Evolutionary conservation across 2,329 filamentous ascomycete species (phyloP).

Genomic region (Aspergillus phoenicis): DNA sequence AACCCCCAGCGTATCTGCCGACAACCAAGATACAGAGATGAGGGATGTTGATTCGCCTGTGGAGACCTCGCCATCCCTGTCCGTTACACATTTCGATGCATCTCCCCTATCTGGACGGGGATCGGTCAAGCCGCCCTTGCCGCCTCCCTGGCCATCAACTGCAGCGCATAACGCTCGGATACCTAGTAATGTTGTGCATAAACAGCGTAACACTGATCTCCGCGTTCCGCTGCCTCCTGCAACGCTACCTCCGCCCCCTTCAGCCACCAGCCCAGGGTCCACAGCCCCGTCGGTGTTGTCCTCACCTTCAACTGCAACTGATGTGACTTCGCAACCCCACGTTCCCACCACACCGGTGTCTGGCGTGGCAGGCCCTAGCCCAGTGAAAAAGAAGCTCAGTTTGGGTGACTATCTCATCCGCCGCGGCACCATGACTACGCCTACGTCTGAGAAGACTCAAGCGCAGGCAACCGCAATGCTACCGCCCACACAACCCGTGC

Average conservation of each 20-base stretch:
- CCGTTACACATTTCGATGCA: constrained; percentile 14
- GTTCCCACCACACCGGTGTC: constrained; percentile 27
- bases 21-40: constrained; percentile 50
- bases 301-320: constrained; percentile 31
- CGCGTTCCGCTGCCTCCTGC: constrained; percentile 33
- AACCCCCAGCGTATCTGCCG: constrained; percentile 12
- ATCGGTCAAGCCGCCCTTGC: constrained; percentile 23
- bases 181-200: constrained; percentile 23
- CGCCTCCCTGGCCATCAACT: constrained; percentile 42
- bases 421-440: constrained; percentile 43
- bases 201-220: constrained; percentile 25
- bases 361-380: constrained; percentile 47
- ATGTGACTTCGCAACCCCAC: constrained; percentile 27
- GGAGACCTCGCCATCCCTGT: constrained; percentile 22
- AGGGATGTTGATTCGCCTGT: constrained; percentile 42
- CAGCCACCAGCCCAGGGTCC: constrained; percentile 32
- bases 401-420: constrained; percentile 53
- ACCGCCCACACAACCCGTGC: constrained; percentile 29
- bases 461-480: constrained; percentile 29
- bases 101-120: constrained; percentile 22
- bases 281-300: constrained; percentile 33
- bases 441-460: constrained; percentile 45
- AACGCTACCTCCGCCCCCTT: constrained; percentile 24
- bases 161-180: constrained; percentile 41
- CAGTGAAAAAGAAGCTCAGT: constrained; percentile 55